A percentile compares a stretch with the other conserved stretches of the same genome.
Evolutionary conservation across 495 filamentous ascomycete species (phyloP).

Genomic region (Mycothermus thermophilus): DNA sequence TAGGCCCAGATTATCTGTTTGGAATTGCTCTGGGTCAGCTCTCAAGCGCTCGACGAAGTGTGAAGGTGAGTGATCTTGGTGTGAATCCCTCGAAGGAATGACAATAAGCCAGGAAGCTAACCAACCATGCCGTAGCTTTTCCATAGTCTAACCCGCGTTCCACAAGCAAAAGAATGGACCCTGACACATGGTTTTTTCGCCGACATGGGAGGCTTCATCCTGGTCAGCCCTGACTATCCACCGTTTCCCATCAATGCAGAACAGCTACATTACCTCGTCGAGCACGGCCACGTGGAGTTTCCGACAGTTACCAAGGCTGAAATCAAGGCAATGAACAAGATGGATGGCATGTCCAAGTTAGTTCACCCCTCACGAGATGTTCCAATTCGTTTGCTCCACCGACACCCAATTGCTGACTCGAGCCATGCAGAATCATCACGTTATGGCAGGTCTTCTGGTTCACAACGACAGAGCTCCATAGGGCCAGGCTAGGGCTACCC

Average conservation of each 20-base stretch:
- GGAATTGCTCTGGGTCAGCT: conserved; percentile 8
- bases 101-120: no score
- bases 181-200: conserved; percentile 23
- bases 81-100: no score
- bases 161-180: conserved; percentile 15
- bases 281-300: conserved; percentile 8
- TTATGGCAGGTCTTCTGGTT: conserved; percentile 7
- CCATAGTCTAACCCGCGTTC: neutral
- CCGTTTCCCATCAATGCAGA: conserved; percentile 22
- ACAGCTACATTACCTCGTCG: conserved; percentile 24
- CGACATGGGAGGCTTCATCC: conserved; percentile 24
- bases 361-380: neutral
- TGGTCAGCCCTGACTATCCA: conserved; percentile 7
- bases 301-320: conserved; percentile 13
- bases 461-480: conserved; percentile 5
- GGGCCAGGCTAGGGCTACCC: conserved; percentile 3
- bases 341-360: conserved; percentile 4
- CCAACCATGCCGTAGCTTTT: no score
- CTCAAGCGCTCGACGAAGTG: conserved; percentile 2
- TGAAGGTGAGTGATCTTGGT: neutral
- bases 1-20: conserved; percentile 7
- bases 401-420: neutral
- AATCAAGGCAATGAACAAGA: conserved; percentile 21
- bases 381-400: neutral
- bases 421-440: conserved; percentile 1